A percentile compares a stretch with the other conserved stretches of the same genome.
Conservation (phyloP, 352 stramenopile genomes). For the Globisporangium cederbergense region DNA sequence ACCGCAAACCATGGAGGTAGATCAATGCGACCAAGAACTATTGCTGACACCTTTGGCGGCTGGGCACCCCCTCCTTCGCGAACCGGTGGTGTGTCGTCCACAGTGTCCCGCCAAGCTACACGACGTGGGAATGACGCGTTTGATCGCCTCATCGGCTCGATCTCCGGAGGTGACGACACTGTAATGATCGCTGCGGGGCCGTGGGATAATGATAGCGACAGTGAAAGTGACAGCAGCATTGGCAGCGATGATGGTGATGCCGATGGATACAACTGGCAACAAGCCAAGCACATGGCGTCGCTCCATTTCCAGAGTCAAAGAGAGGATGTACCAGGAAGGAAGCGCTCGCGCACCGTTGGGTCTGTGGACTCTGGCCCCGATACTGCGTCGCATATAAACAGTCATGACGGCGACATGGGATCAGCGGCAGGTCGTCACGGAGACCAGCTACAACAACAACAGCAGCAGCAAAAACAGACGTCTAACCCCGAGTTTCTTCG, state of each 20-base stretch:
- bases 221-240: background rate
- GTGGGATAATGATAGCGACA: conserved; percentile 8
- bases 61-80: background rate
- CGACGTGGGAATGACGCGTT: background rate
- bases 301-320: background rate
- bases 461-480: background rate
- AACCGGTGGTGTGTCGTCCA: background rate
- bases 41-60: background rate
- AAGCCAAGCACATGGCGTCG: background rate
- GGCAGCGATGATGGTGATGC: background rate
- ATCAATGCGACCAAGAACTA: background rate
- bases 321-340: background rate
- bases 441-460: background rate
- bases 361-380: background rate
- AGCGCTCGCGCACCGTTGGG: background rate
- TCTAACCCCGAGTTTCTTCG: background rate
- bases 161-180: background rate
- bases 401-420: background rate
- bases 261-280: background rate
- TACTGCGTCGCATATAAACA: background rate
- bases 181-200: conserved; percentile 5
- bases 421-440: background rate
- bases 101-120: background rate
- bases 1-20: background rate
- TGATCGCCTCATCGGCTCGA: conserved; percentile 1